phyloP scores from a whole-genome alignment of 1,139 yeast genomes.

The Diutina neorugosa region DNA sequence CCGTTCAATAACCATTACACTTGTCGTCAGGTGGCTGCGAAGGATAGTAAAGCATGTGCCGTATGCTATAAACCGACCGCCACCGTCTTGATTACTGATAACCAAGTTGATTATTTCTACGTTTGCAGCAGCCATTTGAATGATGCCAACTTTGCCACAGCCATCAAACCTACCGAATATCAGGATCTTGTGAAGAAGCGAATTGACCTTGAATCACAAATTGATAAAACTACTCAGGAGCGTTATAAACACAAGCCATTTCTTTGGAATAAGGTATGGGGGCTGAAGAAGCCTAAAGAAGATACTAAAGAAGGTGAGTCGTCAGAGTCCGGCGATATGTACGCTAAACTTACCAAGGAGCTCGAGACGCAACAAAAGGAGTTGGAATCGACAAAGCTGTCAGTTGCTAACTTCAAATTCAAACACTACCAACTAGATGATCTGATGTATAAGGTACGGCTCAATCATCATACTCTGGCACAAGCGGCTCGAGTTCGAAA shows the following conservation, averaged over 20 bases:
- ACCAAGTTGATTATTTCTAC: slow-evolving; percentile 51
- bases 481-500: slow-evolving; percentile 25
- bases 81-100: slow-evolving; percentile 44
- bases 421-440: slow-evolving; percentile 38
- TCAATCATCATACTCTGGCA: slow-evolving; percentile 28
- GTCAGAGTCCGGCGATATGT: background rate
- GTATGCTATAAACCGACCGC: slow-evolving; percentile 58
- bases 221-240: slow-evolving; percentile 16
- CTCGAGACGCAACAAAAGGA: slow-evolving; percentile 6
- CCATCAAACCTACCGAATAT: slow-evolving; percentile 37
- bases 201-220: slow-evolving; percentile 26
- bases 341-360: slow-evolving; percentile 6
- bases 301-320: slow-evolving; percentile 7
- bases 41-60: slow-evolving; percentile 46
- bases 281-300: slow-evolving; percentile 7
- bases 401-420: slow-evolving; percentile 20
- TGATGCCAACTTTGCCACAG: slow-evolving; percentile 51
- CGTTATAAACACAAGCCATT: slow-evolving; percentile 22
- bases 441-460: slow-evolving; percentile 40
- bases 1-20: slow-evolving; percentile 45
- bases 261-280: slow-evolving; percentile 18
- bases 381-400: slow-evolving; percentile 7
- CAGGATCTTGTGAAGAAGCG: slow-evolving; percentile 27
- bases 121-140: slow-evolving; percentile 52
- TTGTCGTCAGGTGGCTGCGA: slow-evolving; percentile 42